Base-by-base conservation (phyloP, 805 yeast genomes). In the Saturnispora saitoi region DNA sequence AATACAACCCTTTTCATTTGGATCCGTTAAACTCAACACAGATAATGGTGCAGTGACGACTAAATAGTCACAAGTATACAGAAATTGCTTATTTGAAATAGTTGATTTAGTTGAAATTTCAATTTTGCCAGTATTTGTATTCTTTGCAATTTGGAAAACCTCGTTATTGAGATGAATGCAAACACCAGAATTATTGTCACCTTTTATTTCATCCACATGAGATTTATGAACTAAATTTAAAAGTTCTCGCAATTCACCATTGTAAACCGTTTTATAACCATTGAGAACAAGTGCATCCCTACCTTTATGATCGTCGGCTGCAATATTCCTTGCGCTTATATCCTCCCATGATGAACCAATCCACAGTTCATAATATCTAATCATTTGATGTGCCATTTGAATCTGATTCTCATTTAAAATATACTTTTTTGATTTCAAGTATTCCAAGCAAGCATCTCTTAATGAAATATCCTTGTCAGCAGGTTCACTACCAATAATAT, bases 321-420 rank as follows among this genome's bases (percentile, higher is more conserved):
- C 24, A 24, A 60, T 51, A 51, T 76, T 77, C 53, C 80, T 77
- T 2, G 82, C 82, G 58, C 93, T 82, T 42, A 82, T 66, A 24
- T 62, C 65, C 26, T 75, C 76, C 80, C 88, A 80, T 30, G 81
- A 72, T 20, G 82, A 70, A 1, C 95, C 96, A 58, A 79, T 80
- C 91, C 95, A 88, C 45, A 84, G 65, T 62, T 88, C 96, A 30
- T 54, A 47, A 45, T 68, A 68, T 56, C 95, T 70, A 12, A 75
- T 57, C 45, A 75, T 56, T 51, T 79, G 77, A 2, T 78, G 75
- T 10, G 80, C 72, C 53, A 69, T 69, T 37, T 60, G 58, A 17
- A 70, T 68, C 59, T 83, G 90, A 4, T 67, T 73, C 17, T 65
- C 62, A 0, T 80, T 72, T 41, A 85, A 62, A 11, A 72, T 60